Evolutionary conservation across 2,329 filamentous ascomycete genomes (phyloP), one percentile per base, ranked within the genome.

Genomic region (Hysterium pulicare): DNA sequence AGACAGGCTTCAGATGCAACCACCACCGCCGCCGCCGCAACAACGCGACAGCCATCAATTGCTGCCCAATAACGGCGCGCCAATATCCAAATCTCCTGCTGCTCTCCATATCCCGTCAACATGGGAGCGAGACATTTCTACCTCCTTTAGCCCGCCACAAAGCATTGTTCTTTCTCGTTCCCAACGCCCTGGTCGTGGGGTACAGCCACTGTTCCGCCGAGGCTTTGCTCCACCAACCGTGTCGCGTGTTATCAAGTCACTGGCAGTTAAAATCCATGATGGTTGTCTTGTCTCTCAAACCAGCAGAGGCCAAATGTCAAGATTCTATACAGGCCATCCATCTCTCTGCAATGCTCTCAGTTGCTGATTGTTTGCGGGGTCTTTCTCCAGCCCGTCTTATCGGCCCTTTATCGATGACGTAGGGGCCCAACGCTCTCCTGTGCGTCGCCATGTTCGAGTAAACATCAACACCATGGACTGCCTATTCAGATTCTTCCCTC

Each of bases 141-240:
- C 13, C 21, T 23, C 35, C 35, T 23, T 38, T 23, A 23, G 35
- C 35, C 35, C 35, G 35, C n/a, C n/a, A n/a, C n/a, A n/a, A n/a
- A n/a, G n/a, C n/a, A n/a, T n/a, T 10, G 13, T 22, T 38, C 35
- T n/a, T n/a, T 24, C 21, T 5, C 6, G 20, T 15, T 5, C 17
- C 28, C 28, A 32, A 9, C 28, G 4, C 28, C 17, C 11, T 22
- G 19, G 17, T 5, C 3, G 24, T n/a, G 17, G 34, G 9, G 11
- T 21, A 37, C 16, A 38, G 35, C 20, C 35, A 24, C 21, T 13
- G 3, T 31, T 31, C 5, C 28, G 3, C 3, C 13, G 28, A 5
- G 28, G 28, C 8, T 31, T 31, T 8, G 32, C 32, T 4, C 11
- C 19, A 10, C 19, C n/a, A 16, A 10, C 10, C 17, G 4, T 34